Percentiles rank a stretch among this genome's conserved stretches.
These are phyloP conservation scores for Leishmania lainsoni DNA, from an alignment of 208 protist species.

Conservation along the genomic window DNA sequence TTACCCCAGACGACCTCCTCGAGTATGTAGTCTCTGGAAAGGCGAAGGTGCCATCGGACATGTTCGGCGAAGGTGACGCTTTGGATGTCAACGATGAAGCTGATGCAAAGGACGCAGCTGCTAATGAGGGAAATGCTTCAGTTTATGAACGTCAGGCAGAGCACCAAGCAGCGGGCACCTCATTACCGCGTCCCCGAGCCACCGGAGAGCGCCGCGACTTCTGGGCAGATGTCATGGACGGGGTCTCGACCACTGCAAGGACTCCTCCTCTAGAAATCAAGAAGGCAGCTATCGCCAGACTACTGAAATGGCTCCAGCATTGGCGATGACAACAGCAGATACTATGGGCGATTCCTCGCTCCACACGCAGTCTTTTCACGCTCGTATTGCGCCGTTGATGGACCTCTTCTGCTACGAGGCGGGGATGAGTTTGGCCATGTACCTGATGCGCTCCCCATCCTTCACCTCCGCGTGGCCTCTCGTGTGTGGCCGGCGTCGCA, in stretches of 20 bases:
- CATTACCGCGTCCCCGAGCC: neutral
- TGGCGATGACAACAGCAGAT: neutral
- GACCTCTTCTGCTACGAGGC: slow-evolving; percentile 79
- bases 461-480: slow-evolving; percentile 41
- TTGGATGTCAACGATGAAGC: neutral
- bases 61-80: slow-evolving; percentile 34
- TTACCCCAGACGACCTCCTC: slow-evolving; percentile 75
- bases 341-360: no score
- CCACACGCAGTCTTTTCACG: slow-evolving; percentile 61
- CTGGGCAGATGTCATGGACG: slow-evolving; percentile 50
- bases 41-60: slow-evolving; percentile 64
- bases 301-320: neutral
- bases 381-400: slow-evolving; percentile 50
- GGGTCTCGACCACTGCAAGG: neutral
- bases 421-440: slow-evolving; percentile 51
- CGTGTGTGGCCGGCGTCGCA: slow-evolving; percentile 31
- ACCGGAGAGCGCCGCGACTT: slow-evolving; percentile 29
- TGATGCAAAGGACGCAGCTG: neutral
- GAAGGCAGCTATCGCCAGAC: neutral
- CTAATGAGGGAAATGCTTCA: neutral
- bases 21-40: slow-evolving; percentile 79
- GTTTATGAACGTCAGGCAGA: neutral
- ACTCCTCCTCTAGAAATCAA: neutral
- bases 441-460: slow-evolving; percentile 45
- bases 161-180: neutral